Evolutionary conservation across 306 rosid species (phyloP).

Genomic region (Styphnolobium japonicum): DNA sequence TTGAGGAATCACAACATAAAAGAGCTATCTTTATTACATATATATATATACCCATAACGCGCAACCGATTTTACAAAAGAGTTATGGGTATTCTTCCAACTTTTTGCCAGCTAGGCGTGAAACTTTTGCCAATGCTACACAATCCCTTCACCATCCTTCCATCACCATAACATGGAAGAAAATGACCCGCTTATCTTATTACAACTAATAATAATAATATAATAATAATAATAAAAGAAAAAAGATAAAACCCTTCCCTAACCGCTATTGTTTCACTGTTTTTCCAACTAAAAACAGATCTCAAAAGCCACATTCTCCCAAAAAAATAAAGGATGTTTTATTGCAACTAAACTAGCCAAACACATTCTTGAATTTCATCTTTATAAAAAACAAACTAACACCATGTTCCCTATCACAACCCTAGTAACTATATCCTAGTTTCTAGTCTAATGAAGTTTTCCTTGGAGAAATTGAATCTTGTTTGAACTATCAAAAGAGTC

Average conservation of each 20-base stretch:
- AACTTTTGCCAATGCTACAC: not conserved
- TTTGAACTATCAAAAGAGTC: not conserved
- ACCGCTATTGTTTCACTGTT: constrained; percentile 31
- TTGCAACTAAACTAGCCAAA: constrained; percentile 47
- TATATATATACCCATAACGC: constrained; percentile 11
- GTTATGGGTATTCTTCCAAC: constrained; percentile 13
- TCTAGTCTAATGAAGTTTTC: not conserved
- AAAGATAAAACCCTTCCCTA: constrained; percentile 3
- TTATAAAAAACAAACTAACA: constrained; percentile 22
- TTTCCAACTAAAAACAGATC: constrained; percentile 23
- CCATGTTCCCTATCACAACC: constrained; percentile 32
- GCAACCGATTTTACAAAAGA: constrained; percentile 15
- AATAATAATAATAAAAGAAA: not conserved
- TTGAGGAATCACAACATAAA: not conserved
- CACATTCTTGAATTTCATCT: constrained; percentile 51
- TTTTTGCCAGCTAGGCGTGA: not conserved
- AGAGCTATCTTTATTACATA: not conserved
- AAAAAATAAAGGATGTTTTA: constrained; percentile 63
- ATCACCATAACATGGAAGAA: constrained; percentile 24
- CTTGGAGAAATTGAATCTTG: not conserved
- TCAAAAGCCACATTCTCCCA: constrained; percentile 47
- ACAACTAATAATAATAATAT: constrained; percentile 19
- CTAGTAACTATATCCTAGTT: constrained; percentile 32
- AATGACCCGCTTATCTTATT: constrained; percentile 43
- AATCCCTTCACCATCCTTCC: constrained; percentile 9